Evolutionary conservation across 2,329 filamentous ascomycete genomes (phyloP), one percentile per base, ranked within the genome.

Genomic region (Ophiostoma montium): DNA sequence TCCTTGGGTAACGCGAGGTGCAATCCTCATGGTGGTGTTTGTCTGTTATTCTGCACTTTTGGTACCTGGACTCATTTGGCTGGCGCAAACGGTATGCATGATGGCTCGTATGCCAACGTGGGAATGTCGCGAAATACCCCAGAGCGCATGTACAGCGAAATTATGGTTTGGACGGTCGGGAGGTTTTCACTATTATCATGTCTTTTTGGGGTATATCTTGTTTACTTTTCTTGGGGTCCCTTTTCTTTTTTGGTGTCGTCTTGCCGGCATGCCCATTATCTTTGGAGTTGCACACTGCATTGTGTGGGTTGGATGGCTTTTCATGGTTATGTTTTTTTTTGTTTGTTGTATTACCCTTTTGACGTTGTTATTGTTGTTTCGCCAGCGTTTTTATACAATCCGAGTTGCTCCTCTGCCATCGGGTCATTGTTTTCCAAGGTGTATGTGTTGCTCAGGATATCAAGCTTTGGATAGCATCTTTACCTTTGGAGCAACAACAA

Each of bases 71-170:
- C 39, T 42, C 39, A 42, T 42, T 30, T 42, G 39, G 39, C 30
- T 42, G 39, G 39, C 39, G 39, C 39, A 42, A 16, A 42, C 39
- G 39, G 39, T 42, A 42, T 42, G 39, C 30, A 42, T 42, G 21
- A 42, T 42, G 39, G 39, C 39, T 42, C 30, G 39, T 42, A 21
- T 42, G 39, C 39, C 39, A 42, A 42, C 39, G 39, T 42, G 39
- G 39, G 30, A 33, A 46, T 46, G 43, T 33, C 43, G 23, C 16
- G 46, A 41, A 33, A 30, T 38, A 43, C 30, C 47, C 38, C 33
- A 31, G 31, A 48, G 21, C 47, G 32, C n/a, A 31, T 43, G 12
- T 33, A 27, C 39, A 12, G 39, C 30, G 39, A 15, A 23, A 42
- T 42, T 30, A 5, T 42, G 39, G 39, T 42, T 31, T 42, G 23